These are phyloP conservation scores for Sanghuangporus sanghuang DNA, from an alignment of 1,284 basidiomycete genomes.

Conservation along the genomic window DNA sequence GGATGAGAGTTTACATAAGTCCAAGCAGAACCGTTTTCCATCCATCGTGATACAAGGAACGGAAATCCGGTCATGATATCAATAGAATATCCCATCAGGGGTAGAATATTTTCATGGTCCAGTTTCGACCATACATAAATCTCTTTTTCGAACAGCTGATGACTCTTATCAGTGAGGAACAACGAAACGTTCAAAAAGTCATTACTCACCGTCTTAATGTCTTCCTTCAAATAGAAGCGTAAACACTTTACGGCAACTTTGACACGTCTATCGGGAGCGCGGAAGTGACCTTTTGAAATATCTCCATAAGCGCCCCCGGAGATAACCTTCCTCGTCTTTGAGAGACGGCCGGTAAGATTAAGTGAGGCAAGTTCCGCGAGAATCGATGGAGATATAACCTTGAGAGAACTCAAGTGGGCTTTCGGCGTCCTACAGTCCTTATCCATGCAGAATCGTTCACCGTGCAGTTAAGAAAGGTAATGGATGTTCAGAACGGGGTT, in stretches of 20 bases:
- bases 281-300: background rate
- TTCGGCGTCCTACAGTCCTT: background rate
- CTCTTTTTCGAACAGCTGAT: conserved; percentile 8
- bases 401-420: background rate
- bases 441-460: background rate
- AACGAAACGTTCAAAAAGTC: background rate
- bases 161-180: background rate
- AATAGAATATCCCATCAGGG: conserved; percentile 6
- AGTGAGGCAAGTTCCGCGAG: background rate
- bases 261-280: background rate
- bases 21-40: conserved; percentile 1
- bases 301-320: background rate
- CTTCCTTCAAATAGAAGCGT: background rate
- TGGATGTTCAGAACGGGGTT: too few species aligned
- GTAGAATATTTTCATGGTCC: conserved; percentile 8
- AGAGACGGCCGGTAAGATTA: background rate
- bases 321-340: background rate
- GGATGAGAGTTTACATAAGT: background rate
- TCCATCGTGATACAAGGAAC: conserved; percentile 8
- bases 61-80: background rate
- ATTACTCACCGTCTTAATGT: background rate
- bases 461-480: too few species aligned
- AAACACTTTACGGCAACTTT: conserved; percentile 7
- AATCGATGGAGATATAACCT: background rate
- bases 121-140: conserved; percentile 9